Evolutionary conservation across 106 monocot genomes (phyloP), one percentile per base, ranked within the genome.

Genomic region (Narthecium ossifragum): DNA sequence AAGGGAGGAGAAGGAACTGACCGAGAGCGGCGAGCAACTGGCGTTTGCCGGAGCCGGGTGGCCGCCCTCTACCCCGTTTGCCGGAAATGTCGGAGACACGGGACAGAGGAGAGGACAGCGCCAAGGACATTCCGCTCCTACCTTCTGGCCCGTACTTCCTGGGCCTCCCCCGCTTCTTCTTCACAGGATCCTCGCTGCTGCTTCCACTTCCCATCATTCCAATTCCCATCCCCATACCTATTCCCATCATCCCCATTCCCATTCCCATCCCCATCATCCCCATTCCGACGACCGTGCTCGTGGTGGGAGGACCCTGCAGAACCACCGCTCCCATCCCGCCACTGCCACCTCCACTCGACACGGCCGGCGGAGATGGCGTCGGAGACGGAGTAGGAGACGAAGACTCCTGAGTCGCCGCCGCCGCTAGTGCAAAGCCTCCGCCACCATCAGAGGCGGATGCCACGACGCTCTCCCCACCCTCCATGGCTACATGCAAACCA

Each of bases 11-110:
- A 5, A 12, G n/a, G 22, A 7, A 61, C 66, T 57, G n/a, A 87
- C 88, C 88, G 0, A 88, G 64, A 57, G 70, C 21, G 3, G 88
- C 60, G 8, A 88, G 88, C 50, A 88, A 63, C 70, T 88, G 88
- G 46, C 88, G 83, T 51, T 47, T 76, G 26, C 88, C 88, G 60
- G 88, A 84, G 31, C 88, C 88, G 2, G 45, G 73, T 31, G 88
- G 88, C 66, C 88, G 70, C 36, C 88, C 88, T 59, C 80, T 70
- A 26, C 80, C 65, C 50, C 88, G 75, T 47, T 76, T 80, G 26
- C 29, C 77, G 21, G 55, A 41, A 22, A 56, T 48, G 31, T 68
- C 68, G 11, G 48, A 52, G 12, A 24, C 51, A 8, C 60, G 31
- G 17, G 55, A 47, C 36, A 46, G 63, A 1, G 33, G 27, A 22